Evolutionary conservation across 2,329 filamentous ascomycete genomes (phyloP), one percentile per base, ranked within the genome.

Genomic region (Teratosphaeria destructans): DNA sequence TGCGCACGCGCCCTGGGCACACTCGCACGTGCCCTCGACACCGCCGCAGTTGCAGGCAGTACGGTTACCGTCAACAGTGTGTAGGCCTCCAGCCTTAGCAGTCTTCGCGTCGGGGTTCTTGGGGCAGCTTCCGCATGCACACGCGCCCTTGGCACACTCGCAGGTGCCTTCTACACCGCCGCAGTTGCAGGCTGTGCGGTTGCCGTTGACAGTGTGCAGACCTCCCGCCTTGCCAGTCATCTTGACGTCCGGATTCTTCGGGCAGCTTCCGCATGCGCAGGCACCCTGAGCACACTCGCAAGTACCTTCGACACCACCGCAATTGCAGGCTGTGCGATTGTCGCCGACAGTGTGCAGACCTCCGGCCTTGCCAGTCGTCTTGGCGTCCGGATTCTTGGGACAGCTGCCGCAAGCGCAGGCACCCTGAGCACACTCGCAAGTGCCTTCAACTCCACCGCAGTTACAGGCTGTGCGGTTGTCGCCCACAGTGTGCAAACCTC

Each of bases 41-140:
- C 72, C 70, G 62, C 68, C 70, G 67, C 78, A 80, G 66, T 76
- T 76, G 73, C 78, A 80, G 66, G 74, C 70, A 11, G 75, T 77
- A 62, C 73, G 74, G 62, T 75, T 70, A 61, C 70, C 72, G 3
- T 71, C 67, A 5, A 75, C 69, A 23, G 72, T 66, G 65, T 79
- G 71, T 55, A 74, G 73, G 2, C 82, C 82, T 75, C 84, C 82
- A 54, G 84, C 82, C n/a, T 59, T 55, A 54, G 56, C 59, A 16
- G 52, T 57, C 58, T 66, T 74, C 72, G 61, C 76, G 72, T 39
- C 76, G 84, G 82, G 55, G 60, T 76, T 77, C 73, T 79, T 80
- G 55, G 71, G 74, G 65, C 78, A 80, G 56, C 72, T 74, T 32
- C 69, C 68, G 68, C 78, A 79, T 19, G 74, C 75, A 61, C 78